These are phyloP conservation scores for Zygosaccharomyces bailii DNA, from an alignment of 805 yeast genomes.

Conservation along the genomic window DNA sequence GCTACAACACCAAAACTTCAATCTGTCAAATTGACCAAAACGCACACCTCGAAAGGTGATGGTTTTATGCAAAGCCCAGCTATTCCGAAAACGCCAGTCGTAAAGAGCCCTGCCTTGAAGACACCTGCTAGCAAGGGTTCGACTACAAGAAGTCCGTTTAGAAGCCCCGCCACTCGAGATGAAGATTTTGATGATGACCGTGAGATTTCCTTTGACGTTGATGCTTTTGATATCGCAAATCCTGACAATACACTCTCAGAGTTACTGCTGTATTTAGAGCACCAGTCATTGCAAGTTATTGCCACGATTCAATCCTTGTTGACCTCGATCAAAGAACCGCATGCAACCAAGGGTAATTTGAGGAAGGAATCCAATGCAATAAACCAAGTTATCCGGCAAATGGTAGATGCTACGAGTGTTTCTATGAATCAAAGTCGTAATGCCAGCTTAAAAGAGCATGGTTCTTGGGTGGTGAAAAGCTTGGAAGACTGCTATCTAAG, in stretches of 20 bases:
- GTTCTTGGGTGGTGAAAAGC: conserved; percentile 84
- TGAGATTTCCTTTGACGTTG: conserved; percentile 55
- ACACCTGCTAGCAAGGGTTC: neutral
- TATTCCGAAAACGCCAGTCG: conserved; percentile 1
- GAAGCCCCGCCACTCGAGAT: neutral
- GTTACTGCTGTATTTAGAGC: conserved; percentile 80
- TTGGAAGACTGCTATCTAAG: conserved; percentile 81
- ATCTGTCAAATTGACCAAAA: conserved; percentile 1
- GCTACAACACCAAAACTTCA: neutral
- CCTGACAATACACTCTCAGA: conserved; percentile 88
- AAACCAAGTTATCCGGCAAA: conserved; percentile 70
- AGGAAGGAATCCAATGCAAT: conserved; percentile 74
- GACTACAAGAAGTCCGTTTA: neutral
- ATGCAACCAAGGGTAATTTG: conserved; percentile 70
- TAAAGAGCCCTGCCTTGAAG: neutral
- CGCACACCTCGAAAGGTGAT: neutral
- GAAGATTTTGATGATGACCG: conserved; percentile 14
- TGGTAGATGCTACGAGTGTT: conserved; percentile 84
- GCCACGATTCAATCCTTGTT: conserved; percentile 82
- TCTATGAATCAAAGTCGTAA: conserved; percentile 89
- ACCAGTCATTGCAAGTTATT: conserved; percentile 89
- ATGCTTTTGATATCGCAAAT: conserved; percentile 73
- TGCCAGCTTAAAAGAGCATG: conserved; percentile 81
- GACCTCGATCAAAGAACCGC: conserved; percentile 70
- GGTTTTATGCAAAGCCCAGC: neutral